Conservation (phyloP, 306 rosid species). For the Rosa chinensis region DNA sequence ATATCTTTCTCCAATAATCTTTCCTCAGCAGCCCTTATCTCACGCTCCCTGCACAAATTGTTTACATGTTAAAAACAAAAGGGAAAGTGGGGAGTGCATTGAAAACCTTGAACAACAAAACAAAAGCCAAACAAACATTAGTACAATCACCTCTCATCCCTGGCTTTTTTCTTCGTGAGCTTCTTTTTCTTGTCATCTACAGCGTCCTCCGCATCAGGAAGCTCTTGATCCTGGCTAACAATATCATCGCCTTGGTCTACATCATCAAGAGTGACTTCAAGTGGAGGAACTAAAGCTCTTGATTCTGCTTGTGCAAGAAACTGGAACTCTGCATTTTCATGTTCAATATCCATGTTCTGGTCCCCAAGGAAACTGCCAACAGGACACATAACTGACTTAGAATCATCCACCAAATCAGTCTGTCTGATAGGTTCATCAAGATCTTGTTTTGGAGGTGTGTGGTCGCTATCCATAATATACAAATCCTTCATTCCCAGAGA, state of each 20-base stretch:
- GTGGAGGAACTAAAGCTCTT: slow-evolving; percentile 78
- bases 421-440: slow-evolving; percentile 38
- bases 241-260: slow-evolving; percentile 37
- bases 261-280: slow-evolving; percentile 85
- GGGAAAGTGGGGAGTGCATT: neutral
- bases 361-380: slow-evolving; percentile 32
- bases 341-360: slow-evolving; percentile 40
- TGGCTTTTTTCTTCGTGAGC: slow-evolving; percentile 59
- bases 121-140: slow-evolving; percentile 9
- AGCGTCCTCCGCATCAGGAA: slow-evolving; percentile 29
- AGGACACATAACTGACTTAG: slow-evolving; percentile 23
- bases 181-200: slow-evolving; percentile 56
- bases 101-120: neutral
- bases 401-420: slow-evolving; percentile 21
- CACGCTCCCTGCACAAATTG: slow-evolving; percentile 59
- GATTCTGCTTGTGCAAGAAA: slow-evolving; percentile 60
- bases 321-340: slow-evolving; percentile 36
- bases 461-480: slow-evolving; percentile 39
- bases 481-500: slow-evolving; percentile 91
- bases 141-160: slow-evolving; percentile 63
- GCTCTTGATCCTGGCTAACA: slow-evolving; percentile 41
- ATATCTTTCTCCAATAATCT: slow-evolving; percentile 73
- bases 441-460: slow-evolving; percentile 39
- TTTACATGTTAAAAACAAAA: slow-evolving; percentile 1
- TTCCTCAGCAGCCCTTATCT: slow-evolving; percentile 79